Conservation (phyloP, 768 basidiomycete genomes). For the Floccularia luteovirens region DNA sequence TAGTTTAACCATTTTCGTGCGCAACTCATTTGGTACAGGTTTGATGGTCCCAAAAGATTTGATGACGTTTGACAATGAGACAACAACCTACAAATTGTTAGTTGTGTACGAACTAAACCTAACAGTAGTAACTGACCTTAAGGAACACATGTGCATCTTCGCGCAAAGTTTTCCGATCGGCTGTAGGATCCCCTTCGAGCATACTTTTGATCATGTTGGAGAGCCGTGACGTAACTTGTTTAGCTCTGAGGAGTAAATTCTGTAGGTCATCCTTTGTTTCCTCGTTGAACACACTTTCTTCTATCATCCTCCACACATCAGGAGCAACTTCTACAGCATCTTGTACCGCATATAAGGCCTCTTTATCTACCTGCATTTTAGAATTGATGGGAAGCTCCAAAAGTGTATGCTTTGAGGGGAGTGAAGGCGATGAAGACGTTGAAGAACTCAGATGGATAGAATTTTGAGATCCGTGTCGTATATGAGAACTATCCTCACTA, state of each 20-base stretch:
- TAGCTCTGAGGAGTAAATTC: slow-evolving; percentile 53
- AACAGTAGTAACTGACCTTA: slow-evolving; percentile 47
- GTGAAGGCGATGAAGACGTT: slow-evolving; percentile 23
- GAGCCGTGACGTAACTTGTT: slow-evolving; percentile 56
- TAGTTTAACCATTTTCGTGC: slow-evolving; percentile 66
- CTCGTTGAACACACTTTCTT: slow-evolving; percentile 52
- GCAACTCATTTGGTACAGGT: slow-evolving; percentile 44
- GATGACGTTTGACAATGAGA: slow-evolving; percentile 67
- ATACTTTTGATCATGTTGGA: slow-evolving; percentile 49
- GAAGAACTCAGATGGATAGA: slow-evolving; percentile 26
- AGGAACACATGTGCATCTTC: slow-evolving; percentile 78
- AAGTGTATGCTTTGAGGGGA: not conserved
- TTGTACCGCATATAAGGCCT: slow-evolving; percentile 73
- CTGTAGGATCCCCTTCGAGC: slow-evolving; percentile 44
- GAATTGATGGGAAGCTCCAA: slow-evolving; percentile 43
- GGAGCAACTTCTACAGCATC: slow-evolving; percentile 75
- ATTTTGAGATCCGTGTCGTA: slow-evolving; percentile 31
- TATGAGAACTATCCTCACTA: slow-evolving; percentile 15
- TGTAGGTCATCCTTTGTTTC: slow-evolving; percentile 35
- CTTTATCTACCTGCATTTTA: slow-evolving; percentile 65
- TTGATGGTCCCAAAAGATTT: slow-evolving; percentile 58
- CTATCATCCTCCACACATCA: slow-evolving; percentile 75
- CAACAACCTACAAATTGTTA: slow-evolving; percentile 46
- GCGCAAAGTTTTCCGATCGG: slow-evolving; percentile 55
- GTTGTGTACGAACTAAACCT: not conserved